These are phyloP conservation scores for Drechmeria coniospora DNA, from an alignment of 2,329 filamentous ascomycete species.

Conservation along the genomic window DNA sequence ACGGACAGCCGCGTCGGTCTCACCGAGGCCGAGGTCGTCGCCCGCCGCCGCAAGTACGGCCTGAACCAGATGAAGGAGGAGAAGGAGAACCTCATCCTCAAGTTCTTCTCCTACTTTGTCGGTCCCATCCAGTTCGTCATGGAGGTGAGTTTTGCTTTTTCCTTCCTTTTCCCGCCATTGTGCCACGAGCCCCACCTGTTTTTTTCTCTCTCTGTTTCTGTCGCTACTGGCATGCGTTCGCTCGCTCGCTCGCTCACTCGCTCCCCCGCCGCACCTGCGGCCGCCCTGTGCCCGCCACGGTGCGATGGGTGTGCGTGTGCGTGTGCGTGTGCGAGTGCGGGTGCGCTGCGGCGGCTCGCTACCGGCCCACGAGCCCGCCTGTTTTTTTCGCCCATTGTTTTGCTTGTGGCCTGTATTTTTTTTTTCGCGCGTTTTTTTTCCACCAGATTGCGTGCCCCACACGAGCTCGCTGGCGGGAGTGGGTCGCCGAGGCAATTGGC, in stretches of 20 bases:
- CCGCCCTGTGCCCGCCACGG: too few species aligned
- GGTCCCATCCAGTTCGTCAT: constrained; percentile 90
- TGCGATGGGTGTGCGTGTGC: neutral
- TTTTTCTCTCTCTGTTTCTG: constrained; percentile 7
- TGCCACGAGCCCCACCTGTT: too few species aligned
- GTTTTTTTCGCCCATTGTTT: constrained; percentile 7
- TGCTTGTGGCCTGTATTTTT: constrained; percentile 11
- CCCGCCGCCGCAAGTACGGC: constrained; percentile 56
- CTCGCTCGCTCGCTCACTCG: constrained; percentile 6
- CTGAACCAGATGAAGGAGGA: constrained; percentile 86
- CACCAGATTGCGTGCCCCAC: constrained; percentile 19
- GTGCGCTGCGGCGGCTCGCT: neutral
- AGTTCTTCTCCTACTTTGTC: constrained; percentile 71
- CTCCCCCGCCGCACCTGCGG: too few species aligned
- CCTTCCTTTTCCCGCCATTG: constrained; percentile 1
- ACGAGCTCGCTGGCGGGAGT: constrained; percentile 14
- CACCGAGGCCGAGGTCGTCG: constrained; percentile 50
- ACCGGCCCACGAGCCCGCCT: constrained; percentile 1
- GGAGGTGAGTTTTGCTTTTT: constrained; percentile 44
- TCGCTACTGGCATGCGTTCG: constrained; percentile 10
- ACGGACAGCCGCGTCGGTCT: constrained; percentile 62
- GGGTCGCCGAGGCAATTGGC: constrained; percentile 12
- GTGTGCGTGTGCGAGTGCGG: too few species aligned
- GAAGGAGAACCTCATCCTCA: constrained; percentile 70
- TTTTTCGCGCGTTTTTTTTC: constrained; percentile 10